phyloP scores from a whole-genome alignment of 2,329 filamentous ascomycete species.

The Tolypocladium ovalisporum region DNA sequence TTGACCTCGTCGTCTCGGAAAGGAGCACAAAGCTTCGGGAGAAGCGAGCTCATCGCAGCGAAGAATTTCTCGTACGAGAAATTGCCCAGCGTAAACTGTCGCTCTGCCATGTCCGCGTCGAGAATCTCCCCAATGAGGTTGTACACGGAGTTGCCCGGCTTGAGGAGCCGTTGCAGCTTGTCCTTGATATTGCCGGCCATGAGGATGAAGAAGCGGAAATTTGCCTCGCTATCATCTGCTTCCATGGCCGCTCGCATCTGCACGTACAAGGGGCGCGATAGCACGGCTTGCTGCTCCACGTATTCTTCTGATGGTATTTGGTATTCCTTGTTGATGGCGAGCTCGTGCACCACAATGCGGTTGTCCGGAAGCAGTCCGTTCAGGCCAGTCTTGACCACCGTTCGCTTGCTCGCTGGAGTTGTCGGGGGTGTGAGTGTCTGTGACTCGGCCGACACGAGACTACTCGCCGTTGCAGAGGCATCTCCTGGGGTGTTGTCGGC shows the following conservation, averaged over 20 bases:
- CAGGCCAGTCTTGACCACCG: slow-evolving; percentile 26
- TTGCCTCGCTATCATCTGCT: slow-evolving; percentile 51
- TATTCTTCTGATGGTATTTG: slow-evolving; percentile 54
- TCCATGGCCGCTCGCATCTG: slow-evolving; percentile 55
- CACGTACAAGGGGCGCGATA: slow-evolving; percentile 38
- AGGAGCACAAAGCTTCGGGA: slow-evolving; percentile 72
- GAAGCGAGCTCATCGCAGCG: slow-evolving; percentile 59
- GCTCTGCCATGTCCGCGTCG: slow-evolving; percentile 59
- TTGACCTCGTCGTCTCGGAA: slow-evolving; percentile 70
- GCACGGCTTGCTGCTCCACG: slow-evolving; percentile 42
- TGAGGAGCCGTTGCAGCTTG: slow-evolving; percentile 62
- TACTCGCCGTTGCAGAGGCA: slow-evolving; percentile 24
- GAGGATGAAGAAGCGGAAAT: slow-evolving; percentile 56
- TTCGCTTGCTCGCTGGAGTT: slow-evolving; percentile 32
- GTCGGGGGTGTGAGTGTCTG: slow-evolving; percentile 44
- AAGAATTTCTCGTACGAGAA: slow-evolving; percentile 81
- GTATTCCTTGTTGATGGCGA: slow-evolving; percentile 71
- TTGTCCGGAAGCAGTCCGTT: slow-evolving; percentile 58
- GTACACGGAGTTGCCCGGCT: slow-evolving; percentile 61
- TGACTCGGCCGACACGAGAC: slow-evolving; percentile 27
- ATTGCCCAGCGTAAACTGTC: slow-evolving; percentile 57
- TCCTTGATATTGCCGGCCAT: slow-evolving; percentile 61
- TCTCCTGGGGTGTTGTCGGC: slow-evolving; percentile 34
- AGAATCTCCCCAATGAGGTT: slow-evolving; percentile 64
- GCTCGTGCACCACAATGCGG: slow-evolving; percentile 64